Evolutionary conservation across 2,329 filamentous ascomycete species (phyloP).

Genomic region (Microsporum ferrugineum): DNA sequence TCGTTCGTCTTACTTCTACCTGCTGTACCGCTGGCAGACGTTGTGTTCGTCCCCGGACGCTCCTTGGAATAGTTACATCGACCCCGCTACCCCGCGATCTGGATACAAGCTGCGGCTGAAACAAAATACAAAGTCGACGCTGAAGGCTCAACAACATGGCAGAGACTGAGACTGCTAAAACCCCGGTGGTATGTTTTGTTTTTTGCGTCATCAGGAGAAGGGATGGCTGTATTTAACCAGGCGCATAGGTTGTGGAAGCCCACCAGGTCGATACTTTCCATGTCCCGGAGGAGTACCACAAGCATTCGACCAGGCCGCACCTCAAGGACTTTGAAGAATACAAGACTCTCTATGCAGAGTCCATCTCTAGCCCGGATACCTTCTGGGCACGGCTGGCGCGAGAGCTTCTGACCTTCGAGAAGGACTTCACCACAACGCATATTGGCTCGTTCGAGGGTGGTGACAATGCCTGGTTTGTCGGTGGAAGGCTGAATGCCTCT

Average conservation of each 20-base stretch:
- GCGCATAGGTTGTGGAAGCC: slow-evolving; percentile 33
- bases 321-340: slow-evolving; percentile 50
- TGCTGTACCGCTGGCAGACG: not conserved
- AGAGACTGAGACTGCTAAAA: not conserved
- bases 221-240: not conserved
- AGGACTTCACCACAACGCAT: slow-evolving; percentile 82
- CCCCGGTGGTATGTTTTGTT: not conserved
- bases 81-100: not conserved
- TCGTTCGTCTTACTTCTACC: not conserved
- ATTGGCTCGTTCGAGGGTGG: slow-evolving; percentile 64
- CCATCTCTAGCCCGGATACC: slow-evolving; percentile 74
- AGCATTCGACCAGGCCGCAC: slow-evolving; percentile 51
- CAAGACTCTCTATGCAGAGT: slow-evolving; percentile 60
- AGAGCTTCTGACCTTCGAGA: slow-evolving; percentile 80
- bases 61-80: not conserved
- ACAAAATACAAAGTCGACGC: not conserved
- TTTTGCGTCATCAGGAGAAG: not conserved
- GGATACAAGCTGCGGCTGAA: not conserved
- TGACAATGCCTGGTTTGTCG: slow-evolving; percentile 88
- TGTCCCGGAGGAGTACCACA: slow-evolving; percentile 48
- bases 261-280: slow-evolving; percentile 42
- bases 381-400: slow-evolving; percentile 85
- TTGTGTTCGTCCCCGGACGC: not conserved
- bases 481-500: slow-evolving; percentile 85
- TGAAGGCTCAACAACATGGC: not conserved